Conservation (phyloP, 1,139 yeast species). For the Suhomyces bolitotheri region DNA sequence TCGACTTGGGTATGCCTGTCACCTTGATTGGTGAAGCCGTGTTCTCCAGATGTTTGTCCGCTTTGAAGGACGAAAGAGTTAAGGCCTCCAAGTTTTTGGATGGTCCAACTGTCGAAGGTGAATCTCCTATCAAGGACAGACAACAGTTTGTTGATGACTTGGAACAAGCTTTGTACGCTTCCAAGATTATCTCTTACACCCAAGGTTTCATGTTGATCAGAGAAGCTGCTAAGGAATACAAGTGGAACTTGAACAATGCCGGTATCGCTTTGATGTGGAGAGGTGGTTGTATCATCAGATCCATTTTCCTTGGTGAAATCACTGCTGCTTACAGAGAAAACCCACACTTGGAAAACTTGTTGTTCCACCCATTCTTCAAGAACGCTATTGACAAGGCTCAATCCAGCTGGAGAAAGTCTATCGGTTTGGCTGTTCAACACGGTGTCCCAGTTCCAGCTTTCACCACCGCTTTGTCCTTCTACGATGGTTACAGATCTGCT, state of each 20-base stretch:
- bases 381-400: slow-evolving; percentile 92
- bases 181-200: slow-evolving; percentile 97
- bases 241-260: slow-evolving; percentile 97
- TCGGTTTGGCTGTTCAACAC: slow-evolving; percentile 71
- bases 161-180: slow-evolving; percentile 98
- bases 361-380: slow-evolving; percentile 93
- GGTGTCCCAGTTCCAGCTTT: slow-evolving; percentile 99
- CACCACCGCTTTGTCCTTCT: slow-evolving; percentile 94
- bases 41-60: slow-evolving; percentile 92
- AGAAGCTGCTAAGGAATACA: slow-evolving; percentile 96
- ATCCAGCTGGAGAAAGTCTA: slow-evolving; percentile 89
- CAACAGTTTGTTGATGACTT: slow-evolving; percentile 84
- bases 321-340: slow-evolving; percentile 93
- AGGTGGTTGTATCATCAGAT: slow-evolving; percentile 99
- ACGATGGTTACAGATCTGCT: slow-evolving; percentile 98
- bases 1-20: slow-evolving; percentile 98
- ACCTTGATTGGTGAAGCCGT: slow-evolving; percentile 99
- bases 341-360: slow-evolving; percentile 91
- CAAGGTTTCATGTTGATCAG: slow-evolving; percentile 99
- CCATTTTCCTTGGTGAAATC: slow-evolving; percentile 96
- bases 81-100: slow-evolving; percentile 74
- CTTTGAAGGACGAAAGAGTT: slow-evolving; percentile 87
- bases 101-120: slow-evolving; percentile 68
- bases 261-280: slow-evolving; percentile 99
- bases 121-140: slow-evolving; percentile 66